Evolutionary conservation across 345 rosid genomes (phyloP).

Genomic region (Populus tremula): DNA sequence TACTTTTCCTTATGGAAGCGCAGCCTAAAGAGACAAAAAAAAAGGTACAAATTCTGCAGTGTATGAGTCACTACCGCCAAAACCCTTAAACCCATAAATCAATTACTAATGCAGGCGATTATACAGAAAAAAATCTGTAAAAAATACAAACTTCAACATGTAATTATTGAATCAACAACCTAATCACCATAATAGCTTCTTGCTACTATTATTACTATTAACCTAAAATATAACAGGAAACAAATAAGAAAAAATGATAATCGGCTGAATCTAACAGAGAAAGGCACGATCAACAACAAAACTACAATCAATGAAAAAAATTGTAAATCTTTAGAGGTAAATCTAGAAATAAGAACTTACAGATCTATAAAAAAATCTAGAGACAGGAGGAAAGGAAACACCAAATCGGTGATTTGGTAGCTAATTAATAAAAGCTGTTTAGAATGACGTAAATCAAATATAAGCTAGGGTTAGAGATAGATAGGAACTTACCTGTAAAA

Average conservation of each 20-base stretch:
- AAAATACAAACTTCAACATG: too few relatives aligned
- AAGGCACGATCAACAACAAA: background rate
- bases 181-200: background rate
- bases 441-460: background rate
- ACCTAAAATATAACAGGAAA: background rate
- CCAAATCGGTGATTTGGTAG: background rate
- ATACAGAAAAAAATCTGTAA: background rate
- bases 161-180: too few relatives aligned
- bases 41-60: too few relatives aligned
- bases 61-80: background rate
- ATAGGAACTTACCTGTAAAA: constrained; percentile 8
- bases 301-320: background rate
- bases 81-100: background rate
- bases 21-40: too few relatives aligned
- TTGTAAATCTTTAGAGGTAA: background rate
- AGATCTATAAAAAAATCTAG: constrained; percentile 23
- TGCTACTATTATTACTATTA: background rate
- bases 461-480: background rate
- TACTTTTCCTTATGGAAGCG: background rate
- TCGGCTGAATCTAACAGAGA: constrained; percentile 7
- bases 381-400: constrained; percentile 2
- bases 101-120: background rate
- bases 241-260: background rate
- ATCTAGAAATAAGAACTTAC: constrained; percentile 15
- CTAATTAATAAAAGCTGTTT: background rate